These are phyloP conservation scores for Pelargonium citronellum DNA, from an alignment of 441 rosid genomes.

Conservation along the genomic window DNA sequence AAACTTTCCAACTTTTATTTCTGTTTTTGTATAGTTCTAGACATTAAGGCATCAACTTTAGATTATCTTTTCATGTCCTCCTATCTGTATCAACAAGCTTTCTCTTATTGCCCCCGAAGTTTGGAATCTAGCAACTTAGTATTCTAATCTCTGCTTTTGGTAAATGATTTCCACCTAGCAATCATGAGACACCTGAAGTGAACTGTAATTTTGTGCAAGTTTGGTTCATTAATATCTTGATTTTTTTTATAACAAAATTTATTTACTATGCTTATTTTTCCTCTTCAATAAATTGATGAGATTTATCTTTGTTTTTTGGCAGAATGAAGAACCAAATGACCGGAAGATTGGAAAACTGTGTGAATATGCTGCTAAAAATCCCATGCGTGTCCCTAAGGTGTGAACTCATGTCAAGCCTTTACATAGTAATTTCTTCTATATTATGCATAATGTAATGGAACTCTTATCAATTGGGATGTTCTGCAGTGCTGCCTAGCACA, in stretches of 20 bases:
- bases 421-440: not conserved
- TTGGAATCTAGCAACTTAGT: conserved; percentile 5
- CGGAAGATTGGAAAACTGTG: conserved; percentile 88
- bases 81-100: not conserved
- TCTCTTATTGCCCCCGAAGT: not conserved
- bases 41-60: not conserved
- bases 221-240: not conserved
- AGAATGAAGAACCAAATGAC: conserved; percentile 84
- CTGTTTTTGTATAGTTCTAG: not conserved
- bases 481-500: conserved; percentile 2
- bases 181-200: not conserved
- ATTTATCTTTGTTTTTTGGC: conserved; percentile 20
- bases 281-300: not conserved
- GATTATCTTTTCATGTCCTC: not conserved
- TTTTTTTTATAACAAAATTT: not conserved
- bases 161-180: not conserved
- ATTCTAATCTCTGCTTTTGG: conserved; percentile 7
- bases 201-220: not conserved
- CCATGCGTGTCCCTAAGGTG: conserved; percentile 91
- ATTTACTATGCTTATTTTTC: not conserved
- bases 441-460: not conserved
- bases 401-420: conserved; percentile 9
- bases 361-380: conserved; percentile 83
- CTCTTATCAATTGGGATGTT: not conserved
- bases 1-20: not conserved